These are phyloP conservation scores for Austroboletus niveus DNA, from an alignment of 1,284 basidiomycete genomes.

Conservation along the genomic window DNA sequence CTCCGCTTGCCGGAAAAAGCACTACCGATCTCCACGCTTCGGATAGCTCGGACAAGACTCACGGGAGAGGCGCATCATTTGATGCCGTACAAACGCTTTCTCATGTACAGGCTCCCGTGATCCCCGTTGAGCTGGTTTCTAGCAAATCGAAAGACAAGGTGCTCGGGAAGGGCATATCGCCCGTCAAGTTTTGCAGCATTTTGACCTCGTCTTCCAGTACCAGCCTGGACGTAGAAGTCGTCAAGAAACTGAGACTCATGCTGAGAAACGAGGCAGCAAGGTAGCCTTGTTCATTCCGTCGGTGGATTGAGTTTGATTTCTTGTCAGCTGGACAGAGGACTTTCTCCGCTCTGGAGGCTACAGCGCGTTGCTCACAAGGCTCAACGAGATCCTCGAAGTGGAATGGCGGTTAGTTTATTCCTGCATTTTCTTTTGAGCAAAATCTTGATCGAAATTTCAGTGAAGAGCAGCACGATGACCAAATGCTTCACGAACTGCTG, in stretches of 20 bases:
- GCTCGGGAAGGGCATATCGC: conserved; percentile 54
- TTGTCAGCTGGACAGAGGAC: conserved; percentile 82
- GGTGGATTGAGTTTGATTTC: conserved; percentile 9
- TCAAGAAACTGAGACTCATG: conserved; percentile 77
- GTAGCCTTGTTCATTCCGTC: conserved; percentile 37
- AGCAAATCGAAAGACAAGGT: conserved; percentile 47
- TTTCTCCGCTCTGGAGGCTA: conserved; percentile 88
- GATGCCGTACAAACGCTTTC: conserved; percentile 49
- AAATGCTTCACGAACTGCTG: conserved; percentile 88
- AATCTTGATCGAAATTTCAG: conserved; percentile 40
- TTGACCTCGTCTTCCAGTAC: conserved; percentile 65
- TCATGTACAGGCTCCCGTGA: conserved; percentile 48
- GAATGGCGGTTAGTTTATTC: conserved; percentile 82
- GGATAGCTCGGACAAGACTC: conserved; percentile 27
- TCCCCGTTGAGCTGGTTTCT: conserved; percentile 32
- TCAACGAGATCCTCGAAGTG: conserved; percentile 92
- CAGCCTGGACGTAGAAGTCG: conserved; percentile 66
- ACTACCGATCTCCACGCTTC: conserved; percentile 32
- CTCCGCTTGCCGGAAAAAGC: conserved; percentile 44
- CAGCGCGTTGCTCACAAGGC: conserved; percentile 72
- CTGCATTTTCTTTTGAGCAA: conserved; percentile 1
- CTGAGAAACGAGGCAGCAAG: conserved; percentile 84
- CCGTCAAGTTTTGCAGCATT: conserved; percentile 62
- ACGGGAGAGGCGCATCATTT: conserved; percentile 54
- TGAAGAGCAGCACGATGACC: conserved; percentile 97